phyloP scores from a whole-genome alignment of 2,329 filamentous ascomycete genomes.

The Sclerotinia minor region DNA sequence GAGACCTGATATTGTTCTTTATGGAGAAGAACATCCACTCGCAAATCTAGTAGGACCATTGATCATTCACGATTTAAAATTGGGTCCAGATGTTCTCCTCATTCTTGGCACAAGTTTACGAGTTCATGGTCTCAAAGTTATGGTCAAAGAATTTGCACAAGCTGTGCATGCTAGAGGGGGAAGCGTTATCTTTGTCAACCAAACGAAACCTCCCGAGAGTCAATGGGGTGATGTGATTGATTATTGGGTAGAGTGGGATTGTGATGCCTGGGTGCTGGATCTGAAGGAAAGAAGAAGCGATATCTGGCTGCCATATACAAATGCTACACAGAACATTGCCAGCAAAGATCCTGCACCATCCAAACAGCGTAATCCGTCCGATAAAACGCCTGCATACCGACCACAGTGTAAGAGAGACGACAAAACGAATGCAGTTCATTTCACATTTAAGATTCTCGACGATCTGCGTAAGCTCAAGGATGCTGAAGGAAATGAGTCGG shows the following conservation, averaged over 20 bases:
- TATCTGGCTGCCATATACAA: constrained; percentile 40
- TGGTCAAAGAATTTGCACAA: constrained; percentile 71
- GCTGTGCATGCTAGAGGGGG: constrained; percentile 65
- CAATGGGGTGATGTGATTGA: constrained; percentile 73
- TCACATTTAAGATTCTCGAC: constrained; percentile 40
- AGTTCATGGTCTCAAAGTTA: constrained; percentile 69
- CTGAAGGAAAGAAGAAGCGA: constrained; percentile 44
- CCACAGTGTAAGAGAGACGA: constrained; percentile 38
- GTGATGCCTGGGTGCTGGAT: constrained; percentile 70
- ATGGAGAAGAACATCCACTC: constrained; percentile 71
- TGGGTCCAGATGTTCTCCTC: constrained; percentile 65
- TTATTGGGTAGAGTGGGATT: constrained; percentile 74
- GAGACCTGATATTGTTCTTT: constrained; percentile 71
- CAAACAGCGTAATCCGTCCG: background rate
- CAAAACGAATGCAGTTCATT: constrained; percentile 37
- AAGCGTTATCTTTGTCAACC: constrained; percentile 71
- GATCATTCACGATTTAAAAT: constrained; percentile 64
- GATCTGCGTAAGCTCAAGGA: constrained; percentile 32
- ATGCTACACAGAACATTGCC: constrained; percentile 25
- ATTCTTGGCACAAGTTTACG: constrained; percentile 71
- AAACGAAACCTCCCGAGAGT: constrained; percentile 70
- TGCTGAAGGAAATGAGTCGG: constrained; percentile 27
- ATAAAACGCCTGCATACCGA: constrained; percentile 23
- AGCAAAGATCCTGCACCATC: constrained; percentile 27
- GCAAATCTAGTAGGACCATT: constrained; percentile 68